Evolutionary conservation across 2,329 filamentous ascomycete species (phyloP), one percentile per base, ranked within the genome.

Genomic region (Trichoderma sp.): DNA sequence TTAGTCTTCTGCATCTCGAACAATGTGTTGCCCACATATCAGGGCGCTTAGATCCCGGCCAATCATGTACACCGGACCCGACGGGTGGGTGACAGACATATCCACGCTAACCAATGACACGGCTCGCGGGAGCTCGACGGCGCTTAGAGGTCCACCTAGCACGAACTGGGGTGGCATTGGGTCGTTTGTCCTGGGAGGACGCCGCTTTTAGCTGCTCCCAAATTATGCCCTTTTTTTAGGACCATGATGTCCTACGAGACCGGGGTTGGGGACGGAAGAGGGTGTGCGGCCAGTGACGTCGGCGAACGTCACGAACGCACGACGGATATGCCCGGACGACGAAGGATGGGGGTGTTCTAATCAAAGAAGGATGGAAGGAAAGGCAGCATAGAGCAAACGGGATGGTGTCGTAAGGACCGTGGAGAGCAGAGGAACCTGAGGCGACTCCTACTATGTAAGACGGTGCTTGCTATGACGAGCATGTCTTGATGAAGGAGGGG

Each of bases 41-140:
- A 63, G 76, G 79, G 79, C 79, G 79, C 79, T 80, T 80, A 80
- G 74, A 75, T 74, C 53, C 64, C 75, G 61, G 72, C 80, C 80
- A 81, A 81, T 81, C 80, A 81, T 71, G 71, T 72, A 70, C 62
- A 70, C 73, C 61, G 73, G 60, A 72, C 74, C 72, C 67, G 71
- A 65, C 73, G 74, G 75, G 75, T 79, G 76, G 77, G 80, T 81
- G 80, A 81, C 77, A 74, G 76, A 74, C 75, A 75, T 71, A 66
- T 64, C 73, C 72, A 73, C 61, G 70, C 70, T 60, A 70, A 63
- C 80, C 80, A 81, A 81, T 81, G 34, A 75, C 24, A 61, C 65
- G 53, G 70, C 56, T 66, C 57, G 69, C 65, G 57, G 57, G 58
- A 67, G 74, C 72, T 74, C 66, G 73, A 75, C 76, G 80, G 80